Percentiles rank a stretch among this genome's conserved stretches.
These are phyloP conservation scores for Aspergillus unguis DNA, from an alignment of 2,329 filamentous ascomycete species.

Conservation along the genomic window DNA sequence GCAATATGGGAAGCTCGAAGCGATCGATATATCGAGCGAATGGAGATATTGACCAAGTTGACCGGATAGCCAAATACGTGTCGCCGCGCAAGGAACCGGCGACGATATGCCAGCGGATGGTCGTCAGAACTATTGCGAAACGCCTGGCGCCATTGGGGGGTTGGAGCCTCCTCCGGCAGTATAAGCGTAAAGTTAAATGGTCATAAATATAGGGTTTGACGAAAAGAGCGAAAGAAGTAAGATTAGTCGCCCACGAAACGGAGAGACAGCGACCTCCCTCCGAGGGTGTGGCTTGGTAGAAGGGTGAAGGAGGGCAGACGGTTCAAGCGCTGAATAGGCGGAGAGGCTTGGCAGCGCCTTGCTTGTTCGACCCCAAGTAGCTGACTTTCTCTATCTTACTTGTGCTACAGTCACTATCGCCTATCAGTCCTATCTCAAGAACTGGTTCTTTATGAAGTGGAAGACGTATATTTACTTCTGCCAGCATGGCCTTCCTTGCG, in stretches of 20 bases:
- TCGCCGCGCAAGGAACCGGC: slow-evolving; percentile 5
- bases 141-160: slow-evolving; percentile 11
- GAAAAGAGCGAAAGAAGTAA: background rate
- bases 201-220: background rate
- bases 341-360: slow-evolving; percentile 17
- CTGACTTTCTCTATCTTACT: background rate
- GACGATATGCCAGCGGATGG: slow-evolving; percentile 10
- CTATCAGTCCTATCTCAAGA: background rate
- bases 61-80: background rate
- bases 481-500: background rate
- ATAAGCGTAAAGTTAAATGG: background rate
- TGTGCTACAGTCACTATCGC: slow-evolving; percentile 5
- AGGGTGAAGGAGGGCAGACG: slow-evolving; percentile 9
- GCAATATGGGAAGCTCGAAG: background rate
- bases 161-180: slow-evolving; percentile 9
- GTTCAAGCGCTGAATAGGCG: slow-evolving; percentile 14
- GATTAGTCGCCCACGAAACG: background rate
- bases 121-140: slow-evolving; percentile 9
- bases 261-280: slow-evolving; percentile 3
- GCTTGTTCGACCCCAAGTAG: slow-evolving; percentile 3
- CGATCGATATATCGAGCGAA: background rate
- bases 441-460: background rate
- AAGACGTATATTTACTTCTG: background rate
- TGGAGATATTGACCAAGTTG: background rate
- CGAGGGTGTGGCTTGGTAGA: slow-evolving; percentile 6